Percentiles rank a stretch among this genome's conserved stretches.
Evolutionary conservation across 1,139 yeast genomes (phyloP).

Genomic region (Magnusiomyces paraingens): DNA sequence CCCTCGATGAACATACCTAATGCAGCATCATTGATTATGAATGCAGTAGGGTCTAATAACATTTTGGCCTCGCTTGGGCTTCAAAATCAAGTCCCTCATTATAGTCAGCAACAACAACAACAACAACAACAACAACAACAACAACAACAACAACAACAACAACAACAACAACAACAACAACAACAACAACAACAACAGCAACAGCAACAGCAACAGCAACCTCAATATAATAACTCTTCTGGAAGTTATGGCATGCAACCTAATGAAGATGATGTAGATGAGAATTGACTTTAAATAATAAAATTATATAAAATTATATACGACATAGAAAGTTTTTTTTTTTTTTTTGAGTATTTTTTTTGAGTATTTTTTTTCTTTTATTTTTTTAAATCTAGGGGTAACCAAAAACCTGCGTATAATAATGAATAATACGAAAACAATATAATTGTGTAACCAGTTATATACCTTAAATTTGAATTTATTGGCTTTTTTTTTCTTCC

Average conservation of each 20-base stretch:
- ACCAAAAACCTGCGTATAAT: too few species aligned
- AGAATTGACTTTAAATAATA: background rate
- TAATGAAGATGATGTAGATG: background rate
- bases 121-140: background rate
- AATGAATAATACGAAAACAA: too few species aligned
- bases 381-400: background rate
- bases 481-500: too few species aligned
- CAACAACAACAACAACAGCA: constrained; percentile 5
- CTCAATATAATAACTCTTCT: too few species aligned
- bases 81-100: background rate
- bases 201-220: constrained; percentile 17
- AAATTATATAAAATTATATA: background rate
- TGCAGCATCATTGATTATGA: background rate
- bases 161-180: constrained; percentile 8
- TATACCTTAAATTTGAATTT: too few species aligned
- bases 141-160: background rate
- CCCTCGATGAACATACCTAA: background rate
- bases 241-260: too few species aligned
- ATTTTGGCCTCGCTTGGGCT: constrained; percentile 5
- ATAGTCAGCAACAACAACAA: background rate
- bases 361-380: background rate
- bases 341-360: background rate
- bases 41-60: background rate
- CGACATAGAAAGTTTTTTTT: background rate
- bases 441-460: too few species aligned